These are phyloP conservation scores for Dryadomyces quercivorus DNA, from an alignment of 2,329 filamentous ascomycete species.

Conservation along the genomic window DNA sequence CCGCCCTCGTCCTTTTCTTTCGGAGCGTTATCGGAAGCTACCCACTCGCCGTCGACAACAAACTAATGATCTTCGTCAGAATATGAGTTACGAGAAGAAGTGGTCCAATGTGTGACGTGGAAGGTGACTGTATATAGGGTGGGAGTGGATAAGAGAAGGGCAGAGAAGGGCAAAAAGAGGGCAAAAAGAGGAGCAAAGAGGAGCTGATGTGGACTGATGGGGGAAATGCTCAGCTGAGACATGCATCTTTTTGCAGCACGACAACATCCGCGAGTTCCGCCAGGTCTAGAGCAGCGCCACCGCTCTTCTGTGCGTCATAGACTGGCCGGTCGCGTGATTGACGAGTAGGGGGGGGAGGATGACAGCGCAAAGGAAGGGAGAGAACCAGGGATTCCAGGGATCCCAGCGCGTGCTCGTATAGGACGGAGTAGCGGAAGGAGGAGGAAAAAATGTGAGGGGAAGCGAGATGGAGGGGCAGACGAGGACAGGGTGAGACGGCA, in stretches of 20 bases:
- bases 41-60: constrained; percentile 88
- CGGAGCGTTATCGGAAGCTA: constrained; percentile 65
- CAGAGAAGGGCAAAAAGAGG: neutral
- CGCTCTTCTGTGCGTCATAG: neutral
- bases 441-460: too few species aligned
- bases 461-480: neutral
- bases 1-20: constrained; percentile 72
- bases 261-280: neutral
- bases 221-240: neutral
- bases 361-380: neutral
- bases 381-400: too few species aligned
- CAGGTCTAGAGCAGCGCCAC: neutral
- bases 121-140: neutral
- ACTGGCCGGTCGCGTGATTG: neutral
- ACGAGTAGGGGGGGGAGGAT: neutral
- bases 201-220: neutral
- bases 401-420: too few species aligned
- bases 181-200: neutral
- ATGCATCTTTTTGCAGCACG: neutral
- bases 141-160: neutral
- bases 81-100: neutral
- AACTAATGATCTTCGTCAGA: constrained; percentile 44
- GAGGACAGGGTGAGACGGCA: neutral
- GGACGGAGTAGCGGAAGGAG: too few species aligned
- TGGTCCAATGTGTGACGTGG: neutral